phyloP scores from a whole-genome alignment of 2,329 filamentous ascomycete genomes.

The Colletotrichum camelliae region DNA sequence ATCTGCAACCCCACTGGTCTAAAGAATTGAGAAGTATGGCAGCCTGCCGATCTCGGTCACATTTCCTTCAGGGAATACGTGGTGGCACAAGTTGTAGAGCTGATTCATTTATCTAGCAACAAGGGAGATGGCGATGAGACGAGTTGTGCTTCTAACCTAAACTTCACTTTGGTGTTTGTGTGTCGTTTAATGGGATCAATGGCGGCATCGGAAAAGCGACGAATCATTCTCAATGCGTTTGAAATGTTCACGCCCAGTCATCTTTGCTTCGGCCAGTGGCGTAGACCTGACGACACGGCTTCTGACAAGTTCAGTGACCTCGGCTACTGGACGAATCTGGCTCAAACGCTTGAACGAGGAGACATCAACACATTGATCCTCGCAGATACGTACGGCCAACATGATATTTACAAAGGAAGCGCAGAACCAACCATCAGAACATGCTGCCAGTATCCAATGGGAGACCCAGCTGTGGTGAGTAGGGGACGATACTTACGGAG shows the following conservation, averaged over 20 bases:
- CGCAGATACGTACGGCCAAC: conserved; percentile 60
- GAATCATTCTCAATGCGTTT: conserved; percentile 4
- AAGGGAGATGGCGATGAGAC: background rate
- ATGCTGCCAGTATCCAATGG: conserved; percentile 69
- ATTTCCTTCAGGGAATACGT: background rate
- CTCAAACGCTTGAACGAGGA: conserved; percentile 65
- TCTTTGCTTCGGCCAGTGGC: conserved; percentile 6
- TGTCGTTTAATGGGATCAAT: accelerated
- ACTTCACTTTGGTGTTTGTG: background rate
- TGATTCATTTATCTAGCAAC: background rate
- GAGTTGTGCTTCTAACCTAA: accelerated
- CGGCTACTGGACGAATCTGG: conserved; percentile 68
- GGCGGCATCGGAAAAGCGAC: background rate
- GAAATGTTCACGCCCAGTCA: conserved; percentile 7
- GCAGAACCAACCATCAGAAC: conserved; percentile 61
- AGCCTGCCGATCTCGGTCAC: background rate
- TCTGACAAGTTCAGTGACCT: conserved; percentile 6
- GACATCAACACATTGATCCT: conserved; percentile 70
- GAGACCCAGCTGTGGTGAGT: conserved; percentile 64
- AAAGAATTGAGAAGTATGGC: background rate
- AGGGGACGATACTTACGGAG: background rate
- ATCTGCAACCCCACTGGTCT: background rate
- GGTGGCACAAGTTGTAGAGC: background rate
- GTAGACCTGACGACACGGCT: background rate
- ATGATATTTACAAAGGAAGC: conserved; percentile 60